Base-by-base conservation (phyloP, 257 asterid genomes). In the Rehmannia glutinosa region DNA sequence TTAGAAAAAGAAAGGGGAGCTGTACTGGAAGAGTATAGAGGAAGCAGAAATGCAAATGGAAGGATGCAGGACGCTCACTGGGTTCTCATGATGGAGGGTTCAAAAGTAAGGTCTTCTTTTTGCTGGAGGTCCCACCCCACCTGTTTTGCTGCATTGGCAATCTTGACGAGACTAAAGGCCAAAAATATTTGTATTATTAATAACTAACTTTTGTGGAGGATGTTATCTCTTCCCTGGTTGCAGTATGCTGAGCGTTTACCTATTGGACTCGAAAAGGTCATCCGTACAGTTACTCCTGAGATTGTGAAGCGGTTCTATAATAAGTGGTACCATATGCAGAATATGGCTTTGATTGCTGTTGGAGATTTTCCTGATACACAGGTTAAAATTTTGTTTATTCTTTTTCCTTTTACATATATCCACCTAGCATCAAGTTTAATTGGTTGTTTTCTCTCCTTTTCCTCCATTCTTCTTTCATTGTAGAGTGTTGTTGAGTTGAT, bases 1-100 rank as follows among this genome's bases (percentile, higher is more conserved):
- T 84, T 92, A 83, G 95, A 87, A 77, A 92, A 89, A 66, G 98
- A 92, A 89, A 92, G 98, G 75, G 98, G 98, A 66, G 95, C 98
- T 64, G 97, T 92, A 58, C 69, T 92, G 75, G 98, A 92, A 75
- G 98, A 92, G 86, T 89, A 83, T 56, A 80, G 97, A 80, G 91
- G 81, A 70, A 87, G 77, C 76, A 81, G 96, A 69, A 92, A 92
- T 64, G 98, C 98, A 38, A 81, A 76, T 76, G 98, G 98, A 62
- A 84, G 98, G 83, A 89, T 92, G 97, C 98, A 92, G 84, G 97
- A 92, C 35, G 97, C 97, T 8, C 95, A 89, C 68, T 92, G 97
- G 97, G 78, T 74, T 70, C 88, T 92, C 62, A 82, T 92, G 98
- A 92, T 92, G 98, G 97, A 92, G 75, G 98, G 97, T 81, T 92